Evolutionary conservation across 345 rosid genomes (phyloP).

Genomic region (Cardamine resedifolia): DNA sequence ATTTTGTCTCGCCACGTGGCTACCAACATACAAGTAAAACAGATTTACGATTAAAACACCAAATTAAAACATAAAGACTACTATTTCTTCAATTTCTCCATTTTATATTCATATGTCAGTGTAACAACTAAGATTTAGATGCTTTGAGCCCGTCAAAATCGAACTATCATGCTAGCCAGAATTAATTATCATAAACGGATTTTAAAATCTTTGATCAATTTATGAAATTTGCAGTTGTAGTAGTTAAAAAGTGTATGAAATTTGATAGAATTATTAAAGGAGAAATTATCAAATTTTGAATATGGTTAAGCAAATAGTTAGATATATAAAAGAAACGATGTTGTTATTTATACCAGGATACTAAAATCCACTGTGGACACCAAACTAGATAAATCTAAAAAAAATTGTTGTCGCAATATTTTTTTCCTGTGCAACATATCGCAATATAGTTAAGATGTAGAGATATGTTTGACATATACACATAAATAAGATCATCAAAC

Average conservation of each 20-base stretch:
- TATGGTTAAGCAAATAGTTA: background rate
- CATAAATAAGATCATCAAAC: background rate
- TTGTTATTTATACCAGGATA: background rate
- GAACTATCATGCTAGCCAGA: too few species aligned
- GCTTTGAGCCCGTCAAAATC: too few species aligned
- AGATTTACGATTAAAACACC: too few species aligned
- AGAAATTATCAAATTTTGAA: background rate
- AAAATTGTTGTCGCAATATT: too few species aligned
- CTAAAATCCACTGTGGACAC: background rate
- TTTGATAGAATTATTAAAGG: background rate
- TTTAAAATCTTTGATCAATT: too few species aligned
- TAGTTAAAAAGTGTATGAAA: background rate
- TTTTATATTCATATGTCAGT: too few species aligned
- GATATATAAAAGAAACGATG: too few species aligned
- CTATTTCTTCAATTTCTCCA: too few species aligned
- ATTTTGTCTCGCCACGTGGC: background rate
- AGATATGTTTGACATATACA: background rate
- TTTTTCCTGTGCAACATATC: background rate
- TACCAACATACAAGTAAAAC: conserved; percentile 2
- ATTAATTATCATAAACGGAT: too few species aligned
- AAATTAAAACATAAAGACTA: too few species aligned
- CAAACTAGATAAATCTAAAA: background rate
- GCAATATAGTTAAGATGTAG: background rate
- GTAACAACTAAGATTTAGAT: too few species aligned
- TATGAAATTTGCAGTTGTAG: too few species aligned